Evolutionary conservation across 2,329 filamentous ascomycete species (phyloP).

Genomic region (Cercospora zeae-maydis): DNA sequence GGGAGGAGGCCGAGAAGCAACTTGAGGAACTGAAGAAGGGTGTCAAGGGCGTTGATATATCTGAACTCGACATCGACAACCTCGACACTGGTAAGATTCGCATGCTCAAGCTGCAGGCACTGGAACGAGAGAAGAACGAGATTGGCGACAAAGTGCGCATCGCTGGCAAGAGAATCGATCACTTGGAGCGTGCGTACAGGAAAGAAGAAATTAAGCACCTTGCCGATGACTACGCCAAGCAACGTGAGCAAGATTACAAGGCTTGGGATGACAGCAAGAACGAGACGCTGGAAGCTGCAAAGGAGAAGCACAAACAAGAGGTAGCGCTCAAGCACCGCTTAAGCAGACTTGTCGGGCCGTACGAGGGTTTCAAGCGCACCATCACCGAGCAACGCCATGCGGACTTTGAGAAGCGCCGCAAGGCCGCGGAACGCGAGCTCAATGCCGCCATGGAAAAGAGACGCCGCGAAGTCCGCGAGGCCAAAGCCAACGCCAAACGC

Average conservation of each 20-base stretch:
- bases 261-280: conserved; percentile 76
- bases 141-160: conserved; percentile 86
- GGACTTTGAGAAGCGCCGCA: conserved; percentile 92
- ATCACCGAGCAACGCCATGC: conserved; percentile 85
- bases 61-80: conserved; percentile 78
- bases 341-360: conserved; percentile 74
- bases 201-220: conserved; percentile 95
- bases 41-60: conserved; percentile 78
- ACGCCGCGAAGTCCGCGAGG: conserved; percentile 83
- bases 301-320: conserved; percentile 86
- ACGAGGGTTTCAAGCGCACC: conserved; percentile 76
- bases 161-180: conserved; percentile 92
- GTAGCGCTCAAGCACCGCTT: conserved; percentile 93
- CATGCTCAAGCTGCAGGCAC: conserved; percentile 88
- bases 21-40: conserved; percentile 91
- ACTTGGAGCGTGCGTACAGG: conserved; percentile 93
- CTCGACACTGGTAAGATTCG: conserved; percentile 65
- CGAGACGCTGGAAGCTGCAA: conserved; percentile 73
- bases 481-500: conserved; percentile 74
- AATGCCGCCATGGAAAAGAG: conserved; percentile 86
- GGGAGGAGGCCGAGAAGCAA: conserved; percentile 68
- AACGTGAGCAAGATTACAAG: conserved; percentile 72
- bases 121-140: conserved; percentile 97
- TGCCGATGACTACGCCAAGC: conserved; percentile 75
- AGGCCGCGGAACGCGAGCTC: conserved; percentile 85